phyloP scores from a whole-genome alignment of 257 asterid genomes.

The Solanum okadae region DNA sequence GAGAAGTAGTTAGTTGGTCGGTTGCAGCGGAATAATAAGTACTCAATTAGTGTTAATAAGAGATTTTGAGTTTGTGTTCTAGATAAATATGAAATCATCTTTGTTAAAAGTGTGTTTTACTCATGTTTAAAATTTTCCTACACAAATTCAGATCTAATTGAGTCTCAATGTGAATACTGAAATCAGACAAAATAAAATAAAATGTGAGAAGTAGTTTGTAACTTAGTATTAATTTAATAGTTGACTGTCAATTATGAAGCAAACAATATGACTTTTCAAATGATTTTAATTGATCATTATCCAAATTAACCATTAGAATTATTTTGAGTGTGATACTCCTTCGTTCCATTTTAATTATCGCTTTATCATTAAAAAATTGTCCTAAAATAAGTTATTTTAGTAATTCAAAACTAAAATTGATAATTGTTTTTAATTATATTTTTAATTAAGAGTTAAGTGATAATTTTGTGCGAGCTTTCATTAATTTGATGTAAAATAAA shows the following conservation, averaged over 20 bases:
- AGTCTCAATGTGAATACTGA: not conserved
- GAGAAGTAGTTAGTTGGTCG: not conserved
- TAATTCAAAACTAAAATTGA: not conserved
- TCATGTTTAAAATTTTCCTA: fast-evolving
- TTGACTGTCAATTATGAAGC: not conserved
- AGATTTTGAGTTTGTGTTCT: not conserved
- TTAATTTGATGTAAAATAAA: too few relatives aligned
- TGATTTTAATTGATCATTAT: not conserved
- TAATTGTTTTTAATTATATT: too few relatives aligned
- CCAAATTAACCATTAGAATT: not conserved
- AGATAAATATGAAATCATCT: not conserved
- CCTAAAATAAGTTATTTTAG: not conserved
- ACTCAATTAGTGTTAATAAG: not conserved
- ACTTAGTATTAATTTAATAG: not conserved
- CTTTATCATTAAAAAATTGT: not conserved
- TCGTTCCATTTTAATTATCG: not conserved
- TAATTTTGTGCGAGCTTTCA: too few relatives aligned
- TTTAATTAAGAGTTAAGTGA: too few relatives aligned
- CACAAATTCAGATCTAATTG: not conserved
- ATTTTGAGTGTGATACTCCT: not conserved
- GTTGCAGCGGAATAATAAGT: not conserved
- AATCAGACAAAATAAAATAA: too few relatives aligned
- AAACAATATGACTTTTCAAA: not conserved
- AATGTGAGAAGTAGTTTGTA: not conserved
- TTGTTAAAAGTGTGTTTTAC: not conserved